Evolutionary conservation across 176 grass and related monocot species (phyloP), one percentile per base, ranked within the genome.

Genomic region (Musa schizocarpa): DNA sequence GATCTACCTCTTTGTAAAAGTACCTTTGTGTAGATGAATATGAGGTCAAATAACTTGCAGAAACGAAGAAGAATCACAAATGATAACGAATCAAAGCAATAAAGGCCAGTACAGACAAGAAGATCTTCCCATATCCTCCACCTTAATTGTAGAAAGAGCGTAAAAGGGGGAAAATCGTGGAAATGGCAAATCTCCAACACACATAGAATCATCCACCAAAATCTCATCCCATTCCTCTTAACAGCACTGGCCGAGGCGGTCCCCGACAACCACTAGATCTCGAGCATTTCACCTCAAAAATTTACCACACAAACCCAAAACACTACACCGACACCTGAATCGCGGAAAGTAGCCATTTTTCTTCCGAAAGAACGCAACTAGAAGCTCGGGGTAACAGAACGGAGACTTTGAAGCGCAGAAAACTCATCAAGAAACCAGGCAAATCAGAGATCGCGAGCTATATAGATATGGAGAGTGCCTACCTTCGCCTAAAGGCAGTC

Each of bases 101-200:
- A 34, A 74, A 57, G 9, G 23, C 6, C 25, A 27, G 27, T 57
- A 24, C 21, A 74, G 72, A 56, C 52, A 29, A 55, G 52, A 14
- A 56, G 72, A 74, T 74, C 52, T 74, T 57, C 12, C 11, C 72
- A 34, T 74, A 74, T 74, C 53, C 8, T 56, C 24, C 16, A 17
- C 25, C 13, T 29, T 74, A 53, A 56, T 22, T 55, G 8, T 14
- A 56, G 25, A 56, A 25, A 74, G 25, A 34, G 19, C 19, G 21
- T 65, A n/a, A 52, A 52, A 51, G 14, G 69, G 57, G 17, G 67
- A 25, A 72, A 72, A 23, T 11, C 16, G 50, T 22, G 69, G 50
- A 52, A 53, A 26, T n/a, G 49, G 51, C 11, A 54, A 13, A 57
- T 56, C 22, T 74, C 53, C 72, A 8, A 2, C 50, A 25, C 3